Evolutionary conservation across 2,329 filamentous ascomycete species (phyloP).

Genomic region (Dichotomopilus funicola): DNA sequence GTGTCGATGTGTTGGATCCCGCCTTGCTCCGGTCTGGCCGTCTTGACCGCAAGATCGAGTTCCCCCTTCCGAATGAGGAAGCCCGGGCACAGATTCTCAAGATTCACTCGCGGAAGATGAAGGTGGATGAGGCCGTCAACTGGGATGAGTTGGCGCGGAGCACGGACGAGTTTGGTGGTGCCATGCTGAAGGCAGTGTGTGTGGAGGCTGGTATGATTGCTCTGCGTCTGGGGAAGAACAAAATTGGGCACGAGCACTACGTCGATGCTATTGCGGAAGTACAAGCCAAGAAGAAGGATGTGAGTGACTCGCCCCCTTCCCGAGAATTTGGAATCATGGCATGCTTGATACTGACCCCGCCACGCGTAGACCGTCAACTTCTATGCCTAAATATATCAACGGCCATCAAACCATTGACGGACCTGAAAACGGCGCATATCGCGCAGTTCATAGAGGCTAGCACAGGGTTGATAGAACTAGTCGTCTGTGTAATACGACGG

Average conservation of each 20-base stretch:
- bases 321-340: neutral
- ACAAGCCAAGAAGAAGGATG: constrained; percentile 90
- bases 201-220: constrained; percentile 99
- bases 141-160: constrained; percentile 93
- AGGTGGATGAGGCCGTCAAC: constrained; percentile 85
- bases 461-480: constrained; percentile 13
- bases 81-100: constrained; percentile 93
- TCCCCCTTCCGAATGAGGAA: constrained; percentile 96
- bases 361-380: constrained; percentile 29
- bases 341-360: constrained; percentile 7
- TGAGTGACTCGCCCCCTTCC: constrained; percentile 33
- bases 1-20: constrained; percentile 88
- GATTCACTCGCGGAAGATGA: constrained; percentile 98
- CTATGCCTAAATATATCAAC: constrained; percentile 30
- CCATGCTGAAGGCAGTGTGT: constrained; percentile 96
- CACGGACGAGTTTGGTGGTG: constrained; percentile 97
- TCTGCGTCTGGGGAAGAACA: constrained; percentile 84
- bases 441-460: constrained; percentile 11
- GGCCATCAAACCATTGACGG: neutral
- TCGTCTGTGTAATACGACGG: constrained; percentile 17
- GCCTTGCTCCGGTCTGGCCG: constrained; percentile 86
- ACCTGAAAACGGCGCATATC: neutral
- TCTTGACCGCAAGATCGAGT: constrained; percentile 95
- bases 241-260: constrained; percentile 97
- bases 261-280: constrained; percentile 98